Evolutionary conservation across 2,329 filamentous ascomycete species (phyloP).

Genomic region (Chaetothyriales sp.): DNA sequence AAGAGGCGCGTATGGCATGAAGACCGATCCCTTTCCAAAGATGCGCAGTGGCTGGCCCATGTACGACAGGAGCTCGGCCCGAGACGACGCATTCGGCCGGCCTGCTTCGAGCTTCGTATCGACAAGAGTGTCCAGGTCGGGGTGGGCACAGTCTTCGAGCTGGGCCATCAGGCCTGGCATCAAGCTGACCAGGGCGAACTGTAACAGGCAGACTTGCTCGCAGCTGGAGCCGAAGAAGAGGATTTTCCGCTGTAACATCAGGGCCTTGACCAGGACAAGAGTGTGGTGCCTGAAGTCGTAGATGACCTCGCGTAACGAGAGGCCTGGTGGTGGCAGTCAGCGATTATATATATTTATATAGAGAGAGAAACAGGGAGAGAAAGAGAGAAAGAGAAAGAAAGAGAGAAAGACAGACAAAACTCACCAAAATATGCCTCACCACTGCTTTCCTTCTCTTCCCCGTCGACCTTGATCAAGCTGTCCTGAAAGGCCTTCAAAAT

Average conservation of each 20-base stretch:
- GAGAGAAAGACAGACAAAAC: slow-evolving; percentile 15
- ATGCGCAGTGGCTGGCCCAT: slow-evolving; percentile 92
- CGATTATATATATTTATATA: background rate
- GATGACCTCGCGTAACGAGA: slow-evolving; percentile 76
- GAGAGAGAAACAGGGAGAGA: background rate
- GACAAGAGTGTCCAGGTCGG: slow-evolving; percentile 56
- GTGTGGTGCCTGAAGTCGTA: slow-evolving; percentile 93
- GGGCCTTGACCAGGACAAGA: slow-evolving; percentile 82
- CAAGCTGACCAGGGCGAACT: slow-evolving; percentile 89
- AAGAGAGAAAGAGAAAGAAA: background rate
- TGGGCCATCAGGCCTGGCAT: slow-evolving; percentile 85
- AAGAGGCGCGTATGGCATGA: slow-evolving; percentile 89
- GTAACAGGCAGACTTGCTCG: slow-evolving; percentile 92
- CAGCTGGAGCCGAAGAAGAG: slow-evolving; percentile 96
- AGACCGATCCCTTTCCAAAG: slow-evolving; percentile 89
- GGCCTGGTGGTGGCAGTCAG: slow-evolving; percentile 28
- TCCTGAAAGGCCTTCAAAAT: slow-evolving; percentile 48
- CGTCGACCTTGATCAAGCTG: slow-evolving; percentile 29
- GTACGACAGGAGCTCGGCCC: slow-evolving; percentile 55
- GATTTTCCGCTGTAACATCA: slow-evolving; percentile 95
- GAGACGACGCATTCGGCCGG: background rate
- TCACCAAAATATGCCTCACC: slow-evolving; percentile 67
- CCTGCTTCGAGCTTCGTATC: slow-evolving; percentile 46
- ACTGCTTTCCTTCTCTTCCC: slow-evolving; percentile 47
- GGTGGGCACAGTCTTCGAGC: slow-evolving; percentile 89